Evolutionary conservation across 805 yeast species (phyloP), one percentile per base, ranked within the genome.

Genomic region (Isabelozyma heimii): DNA sequence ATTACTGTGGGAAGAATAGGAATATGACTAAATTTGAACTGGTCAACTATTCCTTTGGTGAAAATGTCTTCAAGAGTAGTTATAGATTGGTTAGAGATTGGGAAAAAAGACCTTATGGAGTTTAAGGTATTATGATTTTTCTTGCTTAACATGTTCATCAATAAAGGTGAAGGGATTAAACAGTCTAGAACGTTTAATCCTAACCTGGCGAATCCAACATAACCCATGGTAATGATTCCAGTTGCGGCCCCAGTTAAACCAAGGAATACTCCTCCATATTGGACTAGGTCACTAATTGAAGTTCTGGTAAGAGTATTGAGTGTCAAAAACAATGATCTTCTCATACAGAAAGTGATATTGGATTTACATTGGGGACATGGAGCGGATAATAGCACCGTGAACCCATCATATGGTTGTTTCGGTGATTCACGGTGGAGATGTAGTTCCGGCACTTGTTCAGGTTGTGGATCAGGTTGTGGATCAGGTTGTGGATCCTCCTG

Each of bases 331-430:
- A 56, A 43, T 37, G 72, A 69, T 28, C 62, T 48, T 47, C 59
- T 58, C 65, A 71, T 62, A 30, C 60, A 53, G 53, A 73, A 72
- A 8, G 59, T 49, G 42, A 73, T 66, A 26, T 65, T 62, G 24
- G 59, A 54, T 47, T 71, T 71, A 50, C 78, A 73, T 50, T 73
- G 78, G 3, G 77, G 77, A 48, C 78, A 73, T 5, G 67, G 56
- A 5, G 72, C 67, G 30, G 66, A 46, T 9, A 66, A 48, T 13
- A 56, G 51, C 17, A 58, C 59, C 28, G 44, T 38, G 35, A 30
- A 38, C 15, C 45, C 33, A 8, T 47, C 48, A 12, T 43, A 17
- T 26, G 35, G 35, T 30, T 30, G 35, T 30, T 30, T 30, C 8
- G n/a, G 24, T 5, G 24, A 20, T 6, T 20, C 24, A 20, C 24